Base-by-base conservation (phyloP, 495 filamentous ascomycete genomes). In the Cudoniella acicularis region DNA sequence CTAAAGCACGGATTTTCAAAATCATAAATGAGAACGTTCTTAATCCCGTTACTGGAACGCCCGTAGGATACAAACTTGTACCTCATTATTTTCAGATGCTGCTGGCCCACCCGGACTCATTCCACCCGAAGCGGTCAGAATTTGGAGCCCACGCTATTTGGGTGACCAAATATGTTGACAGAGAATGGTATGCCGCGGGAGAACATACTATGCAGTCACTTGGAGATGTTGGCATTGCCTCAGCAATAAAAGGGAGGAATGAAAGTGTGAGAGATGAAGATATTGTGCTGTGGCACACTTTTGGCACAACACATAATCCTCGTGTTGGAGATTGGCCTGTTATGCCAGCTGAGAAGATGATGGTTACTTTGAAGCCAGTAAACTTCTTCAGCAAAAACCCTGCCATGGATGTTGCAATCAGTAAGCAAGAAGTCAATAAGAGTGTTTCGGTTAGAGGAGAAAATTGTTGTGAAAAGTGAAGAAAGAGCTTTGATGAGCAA, bases 1-100 rank as follows among this genome's bases (percentile, higher is more conserved):
- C 69, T 54, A 72, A 74, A 9, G 86, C 88, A 70, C 84, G 90
- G 9, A 79, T 79, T 41, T 90, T 93, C 76, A 90, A 89, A 68
- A 85, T 96, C 62, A 80, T 90, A 60, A 91, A 92, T 64, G 73
- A 80, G 20, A 66, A 72, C 8, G 74, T 83, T 21, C 76, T 68
- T 48, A 91, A 91, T 67, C 72, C 83, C 0, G 72, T 93, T 70
- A 93, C 90, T 11, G 64, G 61, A 24, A 64, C 63, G 20, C 70
- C 70, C 21, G 68, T 72, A 13, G 70, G 65, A 49, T 72, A 73
- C 55, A 69, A 70, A 42, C 51, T 72, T 25, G 71, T 79, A 49
- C 77, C 84, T 1, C 85, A 81, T 0, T 76, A 84, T 1, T 91
- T 87, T 68, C 64, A 67, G 16, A 70, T 62, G 41, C 65, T 70